Base-by-base conservation (phyloP, 2,329 filamentous ascomycete genomes). In the Claviceps sp. region DNA sequence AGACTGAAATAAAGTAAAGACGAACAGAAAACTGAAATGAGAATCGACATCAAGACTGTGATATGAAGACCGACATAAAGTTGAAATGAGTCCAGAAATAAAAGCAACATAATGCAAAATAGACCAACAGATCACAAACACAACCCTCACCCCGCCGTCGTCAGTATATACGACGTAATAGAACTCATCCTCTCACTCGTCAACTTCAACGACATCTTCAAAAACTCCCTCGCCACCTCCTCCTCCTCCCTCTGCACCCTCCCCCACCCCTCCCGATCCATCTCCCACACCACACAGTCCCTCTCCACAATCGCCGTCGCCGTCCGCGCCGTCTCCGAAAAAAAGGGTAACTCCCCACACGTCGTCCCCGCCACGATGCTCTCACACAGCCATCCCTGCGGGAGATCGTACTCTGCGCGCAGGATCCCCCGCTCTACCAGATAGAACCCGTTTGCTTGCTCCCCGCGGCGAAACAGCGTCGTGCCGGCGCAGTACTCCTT, bases 291-390 rank as follows among this genome's bases (percentile, higher is more conserved):
- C 0, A 93, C 81, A 55, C 84, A 86, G 59, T 91, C 84, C 51
- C 83, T 78, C 64, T 97, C 90, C 1, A 88, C 88, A 44, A 83
- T 75, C 11, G 94, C 89, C 0, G 86, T 95, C 1, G 89, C 89
- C 4, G 90, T 97, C 18, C 93, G 79, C 50, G 80, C 75, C 1
- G 91, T 97, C 62, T 94, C 87, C 2, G 85, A 88, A 70, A 98
- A 98, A 71, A 98, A 98, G 0, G 93, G 93, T 50, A 98, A 69
- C 70, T 98, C 93, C 38, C 93, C 93, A 60, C 91, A 97, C 0
- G 93, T 96, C 1, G 93, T 93, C 16, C 93, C 93, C 0, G 90
- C 87, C 1, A 96, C 85, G 51, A 97, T 96, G 61, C 88, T 87
- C 67, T 98, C 93, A 55, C 86, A 88, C 59, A 94, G 86, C 59